Conservation (phyloP, 169 alveolate species). For the Cryptosporidium canis region DNA sequence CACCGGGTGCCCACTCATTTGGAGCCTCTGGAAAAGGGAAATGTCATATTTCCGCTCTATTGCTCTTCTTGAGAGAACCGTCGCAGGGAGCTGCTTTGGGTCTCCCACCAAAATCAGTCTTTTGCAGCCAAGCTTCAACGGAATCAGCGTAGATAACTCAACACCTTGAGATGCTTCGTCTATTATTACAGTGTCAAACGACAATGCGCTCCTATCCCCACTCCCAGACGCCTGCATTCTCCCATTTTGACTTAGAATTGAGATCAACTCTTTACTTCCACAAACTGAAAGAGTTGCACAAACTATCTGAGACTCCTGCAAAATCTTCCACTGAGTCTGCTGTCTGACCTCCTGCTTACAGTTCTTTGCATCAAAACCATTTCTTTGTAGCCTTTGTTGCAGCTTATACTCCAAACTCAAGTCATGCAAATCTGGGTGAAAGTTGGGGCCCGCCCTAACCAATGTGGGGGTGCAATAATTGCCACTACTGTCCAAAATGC, state of each 20-base stretch:
- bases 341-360: conserved; percentile 53
- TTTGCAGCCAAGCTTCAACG: conserved; percentile 85
- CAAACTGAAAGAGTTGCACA: conserved; percentile 91
- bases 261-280: conserved; percentile 87
- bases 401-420: conserved; percentile 87
- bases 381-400: conserved; percentile 76
- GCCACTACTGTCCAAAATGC: conserved; percentile 88
- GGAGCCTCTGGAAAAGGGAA: conserved; percentile 89
- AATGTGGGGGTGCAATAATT: conserved; percentile 79
- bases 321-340: conserved; percentile 77
- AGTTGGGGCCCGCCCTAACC: conserved; percentile 91
- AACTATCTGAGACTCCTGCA: conserved; percentile 85
- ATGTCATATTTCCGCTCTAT: conserved; percentile 80
- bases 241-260: conserved; percentile 25
- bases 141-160: conserved; percentile 83
- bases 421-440: conserved; percentile 86
- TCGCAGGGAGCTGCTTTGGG: conserved; percentile 97
- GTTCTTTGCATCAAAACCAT: conserved; percentile 59
- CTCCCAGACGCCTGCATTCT: conserved; percentile 6
- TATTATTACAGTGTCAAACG: conserved; percentile 89
- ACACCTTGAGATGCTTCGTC: conserved; percentile 98
- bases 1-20: conserved; percentile 74
- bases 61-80: conserved; percentile 91
- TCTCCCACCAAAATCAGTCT: conserved; percentile 97
- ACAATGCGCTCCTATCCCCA: conserved; percentile 37